These are phyloP conservation scores for Penicillium flavigenum DNA, from an alignment of 495 filamentous ascomycete genomes.

Conservation along the genomic window DNA sequence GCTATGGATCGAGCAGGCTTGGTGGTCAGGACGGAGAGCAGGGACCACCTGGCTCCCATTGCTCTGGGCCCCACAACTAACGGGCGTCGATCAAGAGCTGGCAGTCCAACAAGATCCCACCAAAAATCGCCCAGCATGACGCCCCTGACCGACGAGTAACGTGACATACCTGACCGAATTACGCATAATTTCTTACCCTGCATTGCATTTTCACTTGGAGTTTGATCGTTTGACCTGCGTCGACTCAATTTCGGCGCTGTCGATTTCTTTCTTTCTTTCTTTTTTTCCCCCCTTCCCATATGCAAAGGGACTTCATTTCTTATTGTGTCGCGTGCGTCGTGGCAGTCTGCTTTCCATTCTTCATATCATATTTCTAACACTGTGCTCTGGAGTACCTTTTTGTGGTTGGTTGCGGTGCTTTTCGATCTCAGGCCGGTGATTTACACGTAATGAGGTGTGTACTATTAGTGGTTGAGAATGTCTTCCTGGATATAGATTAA, in stretches of 20 bases:
- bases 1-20: constrained; percentile 72
- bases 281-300: neutral
- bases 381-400: constrained; percentile 34
- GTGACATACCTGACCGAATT: constrained; percentile 18
- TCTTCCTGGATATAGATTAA: constrained; percentile 33
- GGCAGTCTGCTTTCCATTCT: constrained; percentile 23
- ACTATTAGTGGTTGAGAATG: constrained; percentile 20
- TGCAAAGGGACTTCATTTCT: constrained; percentile 1
- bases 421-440: constrained; percentile 25
- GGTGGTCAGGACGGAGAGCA: constrained; percentile 75
- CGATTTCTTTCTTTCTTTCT: neutral
- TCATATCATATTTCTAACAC: constrained; percentile 28
- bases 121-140: constrained; percentile 45
- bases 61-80: constrained; percentile 45
- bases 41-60: constrained; percentile 61
- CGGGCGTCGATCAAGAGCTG: constrained; percentile 45
- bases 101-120: constrained; percentile 46
- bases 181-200: constrained; percentile 15
- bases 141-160: constrained; percentile 43
- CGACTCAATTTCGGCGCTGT: constrained; percentile 1
- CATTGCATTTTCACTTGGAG: constrained; percentile 30
- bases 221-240: constrained; percentile 13
- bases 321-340: constrained; percentile 8
- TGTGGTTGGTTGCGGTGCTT: constrained; percentile 18
- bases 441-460: constrained; percentile 30